Conservation (phyloP, 1,284 basidiomycete genomes). For the Psilocybe mexicana region DNA sequence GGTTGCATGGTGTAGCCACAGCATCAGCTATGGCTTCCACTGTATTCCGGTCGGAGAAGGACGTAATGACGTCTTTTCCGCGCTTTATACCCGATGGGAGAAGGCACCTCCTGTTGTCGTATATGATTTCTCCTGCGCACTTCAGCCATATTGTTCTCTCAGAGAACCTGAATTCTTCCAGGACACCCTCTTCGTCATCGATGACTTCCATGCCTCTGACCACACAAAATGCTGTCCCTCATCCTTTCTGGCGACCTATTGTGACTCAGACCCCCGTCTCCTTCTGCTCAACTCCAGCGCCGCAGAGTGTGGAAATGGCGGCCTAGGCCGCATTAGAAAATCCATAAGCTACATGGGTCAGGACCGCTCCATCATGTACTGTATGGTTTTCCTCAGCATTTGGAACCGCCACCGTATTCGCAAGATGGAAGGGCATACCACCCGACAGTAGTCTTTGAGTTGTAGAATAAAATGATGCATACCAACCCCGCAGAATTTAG, state of each 20-base stretch:
- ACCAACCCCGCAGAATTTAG: too few species aligned
- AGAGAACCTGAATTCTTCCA: slow-evolving; percentile 31
- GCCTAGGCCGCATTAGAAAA: slow-evolving; percentile 29
- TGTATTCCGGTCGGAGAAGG: slow-evolving; percentile 38
- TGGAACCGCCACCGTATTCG: slow-evolving; percentile 25
- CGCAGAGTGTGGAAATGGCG: slow-evolving; percentile 35
- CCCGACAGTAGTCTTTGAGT: too few species aligned
- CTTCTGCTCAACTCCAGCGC: slow-evolving; percentile 32
- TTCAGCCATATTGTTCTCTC: slow-evolving; percentile 33
- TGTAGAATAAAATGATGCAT: too few species aligned
- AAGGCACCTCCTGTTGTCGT: slow-evolving; percentile 32
- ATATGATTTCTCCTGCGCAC: slow-evolving; percentile 36
- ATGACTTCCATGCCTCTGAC: slow-evolving; percentile 30
- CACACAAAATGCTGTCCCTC: slow-evolving; percentile 30
- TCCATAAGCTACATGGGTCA: slow-evolving; percentile 30
- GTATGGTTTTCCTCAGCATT: slow-evolving; percentile 26
- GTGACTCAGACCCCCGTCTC: slow-evolving; percentile 24
- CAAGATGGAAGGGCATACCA: background rate
- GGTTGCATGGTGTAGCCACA: slow-evolving; percentile 36
- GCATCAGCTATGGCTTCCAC: slow-evolving; percentile 42
- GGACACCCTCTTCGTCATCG: slow-evolving; percentile 32
- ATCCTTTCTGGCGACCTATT: slow-evolving; percentile 30
- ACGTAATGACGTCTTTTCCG: slow-evolving; percentile 40
- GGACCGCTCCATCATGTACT: slow-evolving; percentile 27
- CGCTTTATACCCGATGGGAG: slow-evolving; percentile 33